Conservation (phyloP, 2,329 filamentous ascomycete species). For the Arthroderma sp. region DNA sequence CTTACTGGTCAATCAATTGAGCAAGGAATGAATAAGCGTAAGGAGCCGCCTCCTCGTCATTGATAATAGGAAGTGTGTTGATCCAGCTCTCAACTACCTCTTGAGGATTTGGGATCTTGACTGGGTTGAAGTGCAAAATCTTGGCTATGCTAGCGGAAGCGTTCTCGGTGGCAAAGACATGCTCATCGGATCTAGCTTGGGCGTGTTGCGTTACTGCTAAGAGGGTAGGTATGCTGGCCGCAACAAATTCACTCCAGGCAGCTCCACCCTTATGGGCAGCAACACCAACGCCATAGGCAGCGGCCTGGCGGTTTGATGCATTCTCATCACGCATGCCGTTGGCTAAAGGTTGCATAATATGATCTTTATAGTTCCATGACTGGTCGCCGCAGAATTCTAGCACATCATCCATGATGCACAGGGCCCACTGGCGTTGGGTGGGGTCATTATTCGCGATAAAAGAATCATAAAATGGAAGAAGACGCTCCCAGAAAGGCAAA, state of each 20-base stretch:
- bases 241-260: conserved; percentile 77
- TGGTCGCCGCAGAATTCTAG: conserved; percentile 89
- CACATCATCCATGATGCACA: conserved; percentile 97
- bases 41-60: conserved; percentile 93
- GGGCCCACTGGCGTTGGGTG: conserved; percentile 94
- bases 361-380: conserved; percentile 71
- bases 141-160: conserved; percentile 94
- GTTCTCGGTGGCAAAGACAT: conserved; percentile 95
- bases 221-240: conserved; percentile 62
- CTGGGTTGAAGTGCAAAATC: conserved; percentile 79
- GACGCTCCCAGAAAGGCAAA: conserved; percentile 72
- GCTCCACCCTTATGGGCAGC: conserved; percentile 84
- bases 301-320: conserved; percentile 86
- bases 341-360: conserved; percentile 76
- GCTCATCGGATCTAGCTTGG: conserved; percentile 76
- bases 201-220: conserved; percentile 74
- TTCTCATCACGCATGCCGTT: conserved; percentile 75
- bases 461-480: conserved; percentile 71
- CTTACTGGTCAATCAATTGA: conserved; percentile 88
- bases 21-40: conserved; percentile 89
- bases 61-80: conserved; percentile 76
- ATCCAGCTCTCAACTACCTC: conserved; percentile 75
- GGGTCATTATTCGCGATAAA: conserved; percentile 72
- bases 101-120: conserved; percentile 62
- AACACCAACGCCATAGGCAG: conserved; percentile 89